phyloP scores from a whole-genome alignment of 2,329 filamentous ascomycete species.

The Diplocarpon mali region DNA sequence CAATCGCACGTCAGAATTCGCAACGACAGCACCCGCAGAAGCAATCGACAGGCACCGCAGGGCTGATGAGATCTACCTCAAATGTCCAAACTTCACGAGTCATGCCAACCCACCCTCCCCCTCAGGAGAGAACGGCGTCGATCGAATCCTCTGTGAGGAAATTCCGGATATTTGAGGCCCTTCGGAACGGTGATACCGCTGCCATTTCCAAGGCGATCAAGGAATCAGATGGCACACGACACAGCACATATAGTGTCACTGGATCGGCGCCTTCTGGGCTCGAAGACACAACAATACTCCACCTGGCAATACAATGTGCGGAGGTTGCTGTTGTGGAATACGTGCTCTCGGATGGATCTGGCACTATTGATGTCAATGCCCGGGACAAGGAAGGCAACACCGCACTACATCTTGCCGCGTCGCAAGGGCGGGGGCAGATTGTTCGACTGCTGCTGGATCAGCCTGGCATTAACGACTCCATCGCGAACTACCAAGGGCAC shows the following conservation, averaged over 20 bases:
- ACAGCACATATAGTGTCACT: slow-evolving; percentile 33
- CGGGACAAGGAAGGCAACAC: slow-evolving; percentile 92
- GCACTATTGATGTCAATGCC: slow-evolving; percentile 70
- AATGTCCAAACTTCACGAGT: slow-evolving; percentile 14
- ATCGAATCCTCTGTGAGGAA: slow-evolving; percentile 92
- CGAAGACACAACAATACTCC: slow-evolving; percentile 81
- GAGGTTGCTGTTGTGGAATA: slow-evolving; percentile 89
- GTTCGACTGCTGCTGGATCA: slow-evolving; percentile 78
- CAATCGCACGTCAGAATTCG: slow-evolving; percentile 16
- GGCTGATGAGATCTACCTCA: slow-evolving; percentile 23
- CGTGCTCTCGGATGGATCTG: slow-evolving; percentile 65
- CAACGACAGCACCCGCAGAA: slow-evolving; percentile 19
- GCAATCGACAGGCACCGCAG: slow-evolving; percentile 21
- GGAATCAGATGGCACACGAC: slow-evolving; percentile 37
- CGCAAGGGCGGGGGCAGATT: slow-evolving; percentile 67
- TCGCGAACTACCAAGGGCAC: slow-evolving; percentile 75
- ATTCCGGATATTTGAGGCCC: slow-evolving; percentile 86
- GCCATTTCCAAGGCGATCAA: slow-evolving; percentile 80
- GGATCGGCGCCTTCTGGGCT: slow-evolving; percentile 31
- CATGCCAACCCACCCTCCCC: slow-evolving; percentile 9
- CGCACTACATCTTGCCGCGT: slow-evolving; percentile 76
- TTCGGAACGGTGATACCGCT: slow-evolving; percentile 81
- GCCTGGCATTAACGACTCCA: slow-evolving; percentile 74
- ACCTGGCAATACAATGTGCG: slow-evolving; percentile 91
- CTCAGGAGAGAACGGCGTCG: slow-evolving; percentile 31